Base-by-base conservation (phyloP, 257 asterid species). In the Lycium barbarum region DNA sequence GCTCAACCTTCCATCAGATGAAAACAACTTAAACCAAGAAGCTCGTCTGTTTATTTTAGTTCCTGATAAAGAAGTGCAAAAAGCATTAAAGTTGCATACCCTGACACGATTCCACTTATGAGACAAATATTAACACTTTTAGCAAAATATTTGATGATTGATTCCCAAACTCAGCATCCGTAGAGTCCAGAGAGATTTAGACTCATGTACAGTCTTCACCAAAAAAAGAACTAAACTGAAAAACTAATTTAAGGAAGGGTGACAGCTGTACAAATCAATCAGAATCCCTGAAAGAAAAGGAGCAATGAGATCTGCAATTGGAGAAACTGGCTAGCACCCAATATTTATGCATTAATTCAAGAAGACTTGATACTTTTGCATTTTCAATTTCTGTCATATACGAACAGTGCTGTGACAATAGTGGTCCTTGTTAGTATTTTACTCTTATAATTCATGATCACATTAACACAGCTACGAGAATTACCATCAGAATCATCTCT, bases 191-290 rank as follows among this genome's bases (percentile, higher is more conserved):
- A 22, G 45, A 47, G 22, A 12, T 22, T 74, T 74, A 22, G 80
- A 73, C 62, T 49, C 61, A 13, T 49, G 43, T 49, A 74, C 45
- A 22, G 45, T 74, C 62, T 9, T 74, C 10, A 22, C 22, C 36
- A 22, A 49, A 74, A 74, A 22, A 18, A 22, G 62, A 49, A 74
- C 13, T 20, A 26, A 49, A 22, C 12, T 74, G 79, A 20, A 20
- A 74, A 73, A 12, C n/a, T 11, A 74, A 49, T 12, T 13, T 11
- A 49, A 20, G 81, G 62, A 74, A 7, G 17, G 81, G 62, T 22
- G 62, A 74, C 62, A 74, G 62, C 62, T 74, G 81, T 74, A 49
- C 62, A 49, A 53, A 74, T 74, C 22, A 11, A 49, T 74, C 45
- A 49, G 35, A 70, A 17, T 74, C 12, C 61, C 8, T 49, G 43